phyloP scores from a whole-genome alignment of 2,329 filamentous ascomycete genomes.

The Magnaporthiopsis incrustans region DNA sequence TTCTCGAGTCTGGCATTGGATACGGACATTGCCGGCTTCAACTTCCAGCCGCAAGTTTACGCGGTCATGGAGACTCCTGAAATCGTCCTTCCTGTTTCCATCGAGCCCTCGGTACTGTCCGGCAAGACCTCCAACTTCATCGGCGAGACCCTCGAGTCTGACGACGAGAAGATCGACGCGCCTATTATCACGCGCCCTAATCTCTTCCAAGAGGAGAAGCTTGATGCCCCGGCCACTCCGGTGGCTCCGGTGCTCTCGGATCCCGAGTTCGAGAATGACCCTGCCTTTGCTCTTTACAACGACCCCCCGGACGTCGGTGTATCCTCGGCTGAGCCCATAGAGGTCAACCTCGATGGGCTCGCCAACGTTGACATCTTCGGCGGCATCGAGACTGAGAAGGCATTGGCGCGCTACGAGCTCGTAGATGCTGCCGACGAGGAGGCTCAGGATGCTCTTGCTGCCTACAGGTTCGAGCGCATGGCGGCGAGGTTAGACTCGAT shows the following conservation, averaged over 20 bases:
- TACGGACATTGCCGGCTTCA: conserved; percentile 37
- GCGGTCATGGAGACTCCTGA: conserved; percentile 38
- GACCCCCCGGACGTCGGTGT: conserved; percentile 25
- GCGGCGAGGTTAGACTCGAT: conserved; percentile 30
- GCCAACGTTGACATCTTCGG: conserved; percentile 37
- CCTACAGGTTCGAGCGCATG: conserved; percentile 36
- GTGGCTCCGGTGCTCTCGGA: conserved; percentile 36
- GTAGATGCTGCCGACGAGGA: conserved; percentile 48
- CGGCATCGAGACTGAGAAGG: conserved; percentile 56
- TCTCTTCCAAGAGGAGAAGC: conserved; percentile 29
- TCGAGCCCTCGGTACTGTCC: conserved; percentile 56
- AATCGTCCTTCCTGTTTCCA: conserved; percentile 27
- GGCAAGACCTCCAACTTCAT: conserved; percentile 59
- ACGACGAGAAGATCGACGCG: conserved; percentile 49
- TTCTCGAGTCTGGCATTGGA: conserved; percentile 62
- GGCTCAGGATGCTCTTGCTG: conserved; percentile 16
- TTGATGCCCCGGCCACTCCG: conserved; percentile 19
- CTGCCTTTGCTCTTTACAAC: conserved; percentile 50
- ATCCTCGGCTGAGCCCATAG: conserved; percentile 18
- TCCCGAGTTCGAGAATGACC: conserved; percentile 54
- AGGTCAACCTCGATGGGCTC: conserved; percentile 35
- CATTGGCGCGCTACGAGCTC: conserved; percentile 54
- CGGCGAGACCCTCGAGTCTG: conserved; percentile 32
- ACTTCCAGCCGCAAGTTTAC: conserved; percentile 64
- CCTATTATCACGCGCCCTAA: conserved; percentile 35